Evolutionary conservation across 2,329 filamentous ascomycete genomes (phyloP).

Genomic region (Colletotrichum scovillei): DNA sequence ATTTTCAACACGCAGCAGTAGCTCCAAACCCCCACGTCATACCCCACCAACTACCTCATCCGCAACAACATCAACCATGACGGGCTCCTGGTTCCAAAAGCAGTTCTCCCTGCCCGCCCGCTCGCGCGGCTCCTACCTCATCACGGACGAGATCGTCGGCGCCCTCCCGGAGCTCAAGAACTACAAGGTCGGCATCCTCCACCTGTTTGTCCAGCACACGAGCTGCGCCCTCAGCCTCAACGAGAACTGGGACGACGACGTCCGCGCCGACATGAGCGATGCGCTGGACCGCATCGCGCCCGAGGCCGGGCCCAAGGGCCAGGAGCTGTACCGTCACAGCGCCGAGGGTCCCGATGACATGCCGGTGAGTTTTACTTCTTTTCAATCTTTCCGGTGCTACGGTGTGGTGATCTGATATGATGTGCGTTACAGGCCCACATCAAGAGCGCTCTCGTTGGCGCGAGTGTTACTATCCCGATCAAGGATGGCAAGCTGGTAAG

Average conservation of each 20-base stretch:
- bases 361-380: slow-evolving; percentile 67
- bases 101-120: slow-evolving; percentile 81
- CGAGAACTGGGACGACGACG: slow-evolving; percentile 89
- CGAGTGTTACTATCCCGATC: slow-evolving; percentile 92
- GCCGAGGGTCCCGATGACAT: slow-evolving; percentile 94
- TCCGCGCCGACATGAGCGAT: slow-evolving; percentile 94
- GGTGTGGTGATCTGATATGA: too few species aligned
- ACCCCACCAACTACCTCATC: slow-evolving; percentile 36
- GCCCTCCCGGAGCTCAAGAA: slow-evolving; percentile 81
- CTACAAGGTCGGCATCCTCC: slow-evolving; percentile 88
- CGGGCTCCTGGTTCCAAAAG: slow-evolving; percentile 84
- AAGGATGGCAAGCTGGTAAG: slow-evolving; percentile 81
- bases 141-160: slow-evolving; percentile 80
- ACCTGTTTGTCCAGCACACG: slow-evolving; percentile 96
- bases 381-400: not conserved
- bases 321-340: slow-evolving; percentile 84
- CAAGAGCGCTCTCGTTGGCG: slow-evolving; percentile 89
- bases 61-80: slow-evolving; percentile 53
- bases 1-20: slow-evolving; percentile 40
- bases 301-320: slow-evolving; percentile 76
- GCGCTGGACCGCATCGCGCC: slow-evolving; percentile 91
- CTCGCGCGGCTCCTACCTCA: slow-evolving; percentile 87
- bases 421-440: slow-evolving; percentile 78
- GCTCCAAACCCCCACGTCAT: slow-evolving; percentile 36
- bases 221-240: slow-evolving; percentile 91